Evolutionary conservation across 306 rosid species (phyloP), one percentile per base, ranked within the genome.

Genomic region (Corylus americana): DNA sequence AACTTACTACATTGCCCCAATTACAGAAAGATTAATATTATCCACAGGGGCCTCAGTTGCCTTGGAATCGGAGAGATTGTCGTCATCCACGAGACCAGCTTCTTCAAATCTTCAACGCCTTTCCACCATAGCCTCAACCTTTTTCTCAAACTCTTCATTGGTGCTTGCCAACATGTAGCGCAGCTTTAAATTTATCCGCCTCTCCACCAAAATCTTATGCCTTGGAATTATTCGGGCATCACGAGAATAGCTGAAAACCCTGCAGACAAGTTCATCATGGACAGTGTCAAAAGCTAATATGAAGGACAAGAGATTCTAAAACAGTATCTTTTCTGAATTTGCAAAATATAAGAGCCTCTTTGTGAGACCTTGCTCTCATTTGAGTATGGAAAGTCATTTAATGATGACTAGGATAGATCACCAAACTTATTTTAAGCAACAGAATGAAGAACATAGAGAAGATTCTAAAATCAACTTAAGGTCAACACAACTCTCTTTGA

Each of bases 211-310:
- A 92, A 92, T 78, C 87, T 88, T 87, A 89, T 94, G 97, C 87
- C 98, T 88, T 3, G 97, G 97, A 66, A 91, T 89, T 66, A 94
- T 92, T 80, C 98, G 87, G 31, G 91, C 89, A 11, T 92, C 94
- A 1, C 91, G 94, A 71, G 98, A 94, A 85, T 92, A 94, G 87
- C 97, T 94, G 70, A 94, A 88, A 90, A 94, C 92, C 86, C 97
- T 91, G 91, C 39, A 75, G 64, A 70, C 1, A 74, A 71, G 62
- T 66, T 70, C 80, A 74, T 29, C 39, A 72, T 42, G 71, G 49
- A 75, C 67, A 66, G 29, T 27, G 48, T 70, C 51, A 51, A 62
- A 5, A 71, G 81, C 48, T 16, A 77, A 39, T 37, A 35, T 57
- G 45, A 50, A 63, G 31, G 13, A 25, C 11, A 17, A 47, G 31